Percentiles rank a stretch among this genome's conserved stretches.
Conservation (phyloP, 352 stramenopile genomes). For the Pythium monospermum region DNA sequence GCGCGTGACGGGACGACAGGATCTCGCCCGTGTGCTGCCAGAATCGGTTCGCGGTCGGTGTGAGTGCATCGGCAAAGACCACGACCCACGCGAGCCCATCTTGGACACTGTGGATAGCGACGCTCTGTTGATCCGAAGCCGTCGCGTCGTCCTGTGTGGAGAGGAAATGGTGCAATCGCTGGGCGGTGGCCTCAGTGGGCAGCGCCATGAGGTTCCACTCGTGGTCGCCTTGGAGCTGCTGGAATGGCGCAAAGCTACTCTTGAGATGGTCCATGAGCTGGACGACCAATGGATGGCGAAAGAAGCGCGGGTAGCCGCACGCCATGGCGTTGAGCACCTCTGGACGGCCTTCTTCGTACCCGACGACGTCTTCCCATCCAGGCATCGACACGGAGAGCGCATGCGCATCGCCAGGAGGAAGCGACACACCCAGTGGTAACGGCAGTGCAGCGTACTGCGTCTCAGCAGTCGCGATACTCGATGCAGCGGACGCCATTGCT, state of each 20-base stretch:
- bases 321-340: conserved; percentile 65
- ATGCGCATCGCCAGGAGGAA: conserved; percentile 65
- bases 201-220: conserved; percentile 43
- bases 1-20: conserved; percentile 79
- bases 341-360: conserved; percentile 85
- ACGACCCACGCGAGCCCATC: conserved; percentile 58
- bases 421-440: conserved; percentile 58
- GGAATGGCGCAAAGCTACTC: conserved; percentile 17
- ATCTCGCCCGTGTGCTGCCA: conserved; percentile 95
- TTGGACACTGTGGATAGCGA: conserved; percentile 33
- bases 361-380: conserved; percentile 79
- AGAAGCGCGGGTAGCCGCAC: conserved; percentile 92
- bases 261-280: conserved; percentile 45
- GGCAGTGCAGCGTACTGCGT: conserved; percentile 18
- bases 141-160: conserved; percentile 19
- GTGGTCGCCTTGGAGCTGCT: conserved; percentile 19
- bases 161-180: conserved; percentile 70
- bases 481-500: conserved; percentile 7
- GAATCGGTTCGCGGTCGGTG: conserved; percentile 69
- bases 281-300: conserved; percentile 84
- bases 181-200: conserved; percentile 49
- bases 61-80: conserved; percentile 57
- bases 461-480: conserved; percentile 11
- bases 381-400: conserved; percentile 84
- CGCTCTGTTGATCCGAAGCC: conserved; percentile 5